Evolutionary conservation across 2,329 filamentous ascomycete species (phyloP).

Genomic region (Aquanectria penicillioides): DNA sequence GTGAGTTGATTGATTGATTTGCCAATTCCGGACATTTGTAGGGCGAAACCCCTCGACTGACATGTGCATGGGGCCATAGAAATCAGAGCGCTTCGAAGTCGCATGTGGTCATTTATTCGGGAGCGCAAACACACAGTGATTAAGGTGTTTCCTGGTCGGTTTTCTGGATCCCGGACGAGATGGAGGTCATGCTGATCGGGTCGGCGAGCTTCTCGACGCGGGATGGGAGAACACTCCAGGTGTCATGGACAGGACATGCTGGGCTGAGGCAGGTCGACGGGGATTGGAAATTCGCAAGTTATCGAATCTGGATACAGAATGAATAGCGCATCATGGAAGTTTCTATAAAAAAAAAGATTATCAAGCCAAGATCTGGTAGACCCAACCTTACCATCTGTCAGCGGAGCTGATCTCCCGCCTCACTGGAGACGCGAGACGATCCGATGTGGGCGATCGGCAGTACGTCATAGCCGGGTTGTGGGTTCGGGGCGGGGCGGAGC

Average conservation of each 20-base stretch:
- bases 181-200: slow-evolving; percentile 49
- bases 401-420: no score
- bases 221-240: slow-evolving; percentile 39
- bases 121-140: slow-evolving; percentile 52
- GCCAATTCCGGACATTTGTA: background rate
- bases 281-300: slow-evolving; percentile 47
- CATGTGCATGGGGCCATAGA: slow-evolving; percentile 44
- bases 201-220: slow-evolving; percentile 41
- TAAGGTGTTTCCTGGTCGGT: slow-evolving; percentile 54
- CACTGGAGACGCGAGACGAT: no score
- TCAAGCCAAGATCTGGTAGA: no score
- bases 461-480: slow-evolving; percentile 9
- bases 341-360: background rate
- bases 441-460: background rate
- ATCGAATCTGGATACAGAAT: slow-evolving; percentile 47
- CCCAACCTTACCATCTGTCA: no score
- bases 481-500: slow-evolving; percentile 8
- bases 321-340: slow-evolving; percentile 23
- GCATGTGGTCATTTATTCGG: slow-evolving; percentile 56
- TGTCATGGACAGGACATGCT: slow-evolving; percentile 47
- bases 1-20: slow-evolving; percentile 34
- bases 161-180: slow-evolving; percentile 34
- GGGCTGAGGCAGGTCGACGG: slow-evolving; percentile 41
- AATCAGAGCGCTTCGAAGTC: slow-evolving; percentile 50
- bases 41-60: slow-evolving; percentile 3